A percentile compares a stretch with the other conserved stretches of the same genome.
Evolutionary conservation across 179 eudicot species (phyloP).

Genomic region (Carnegiea gigantea): DNA sequence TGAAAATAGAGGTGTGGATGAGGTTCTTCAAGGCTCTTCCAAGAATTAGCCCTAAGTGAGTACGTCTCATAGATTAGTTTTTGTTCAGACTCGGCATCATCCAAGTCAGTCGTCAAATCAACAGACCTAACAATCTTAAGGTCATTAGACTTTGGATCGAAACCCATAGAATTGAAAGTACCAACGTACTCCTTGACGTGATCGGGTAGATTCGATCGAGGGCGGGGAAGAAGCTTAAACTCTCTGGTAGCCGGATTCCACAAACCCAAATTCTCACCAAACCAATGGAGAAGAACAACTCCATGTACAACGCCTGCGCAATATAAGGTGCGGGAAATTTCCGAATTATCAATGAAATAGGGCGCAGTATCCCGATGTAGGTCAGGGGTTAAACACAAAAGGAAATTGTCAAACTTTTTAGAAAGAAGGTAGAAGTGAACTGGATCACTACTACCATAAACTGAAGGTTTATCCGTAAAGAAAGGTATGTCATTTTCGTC

Average conservation of each 20-base stretch:
- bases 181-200: not conserved
- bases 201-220: not conserved
- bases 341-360: too few species aligned
- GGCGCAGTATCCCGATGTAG: too few species aligned
- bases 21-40: conserved; percentile 8
- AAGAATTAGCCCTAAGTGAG: conserved; percentile 6
- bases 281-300: too few species aligned
- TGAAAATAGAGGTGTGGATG: not conserved
- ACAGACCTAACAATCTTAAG: not conserved
- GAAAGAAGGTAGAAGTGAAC: too few species aligned
- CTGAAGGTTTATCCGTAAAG: too few species aligned
- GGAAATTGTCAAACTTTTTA: too few species aligned
- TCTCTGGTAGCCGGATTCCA: not conserved
- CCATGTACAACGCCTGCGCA: conserved; percentile 9
- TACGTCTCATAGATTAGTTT: not conserved
- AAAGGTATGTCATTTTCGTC: too few species aligned
- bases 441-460: too few species aligned
- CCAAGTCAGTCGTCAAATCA: not conserved
- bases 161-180: not conserved
- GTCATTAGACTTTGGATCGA: conserved; percentile 7
- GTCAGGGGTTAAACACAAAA: too few species aligned
- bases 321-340: too few species aligned
- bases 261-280: not conserved
- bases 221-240: not conserved
- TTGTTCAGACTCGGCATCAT: too few species aligned